Percentiles rank a stretch among this genome's conserved stretches.
Conservation (phyloP, 192 early-diverging fungal genomes). For the Backusella tarrabulga region DNA sequence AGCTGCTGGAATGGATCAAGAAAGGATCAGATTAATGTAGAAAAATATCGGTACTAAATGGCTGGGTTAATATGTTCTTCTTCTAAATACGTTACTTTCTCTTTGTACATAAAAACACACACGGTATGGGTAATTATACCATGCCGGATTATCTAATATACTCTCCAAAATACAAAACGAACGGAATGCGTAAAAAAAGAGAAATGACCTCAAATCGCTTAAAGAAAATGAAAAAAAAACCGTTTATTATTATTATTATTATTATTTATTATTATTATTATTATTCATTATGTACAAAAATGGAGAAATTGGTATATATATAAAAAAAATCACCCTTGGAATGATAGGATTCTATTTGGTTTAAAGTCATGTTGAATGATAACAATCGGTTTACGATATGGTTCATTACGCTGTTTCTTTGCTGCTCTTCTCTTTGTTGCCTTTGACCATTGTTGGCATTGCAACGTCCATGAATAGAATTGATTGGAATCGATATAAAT, state of each 20-base stretch:
- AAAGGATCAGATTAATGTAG: too few relatives aligned
- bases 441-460: constrained; percentile 31
- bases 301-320: not conserved
- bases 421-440: not conserved
- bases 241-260: not conserved
- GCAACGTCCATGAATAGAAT: constrained; percentile 65
- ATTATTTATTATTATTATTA: too few relatives aligned
- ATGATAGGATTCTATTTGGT: constrained; percentile 13
- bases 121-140: too few relatives aligned
- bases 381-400: not conserved
- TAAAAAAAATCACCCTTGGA: constrained; percentile 1
- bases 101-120: too few relatives aligned
- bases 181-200: not conserved
- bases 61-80: too few relatives aligned
- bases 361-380: constrained; percentile 14
- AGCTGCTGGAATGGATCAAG: too few relatives aligned
- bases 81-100: too few relatives aligned
- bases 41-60: too few relatives aligned
- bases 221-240: not conserved
- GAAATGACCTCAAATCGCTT: not conserved
- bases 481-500: constrained; percentile 66
- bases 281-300: not conserved
- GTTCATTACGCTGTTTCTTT: not conserved
- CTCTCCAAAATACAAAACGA: not conserved
- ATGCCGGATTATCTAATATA: too few relatives aligned